A percentile compares a stretch with the other conserved stretches of the same genome.
phyloP scores from a whole-genome alignment of 139 green algal species.

The Chlamydomonas schloesseri region DNA sequence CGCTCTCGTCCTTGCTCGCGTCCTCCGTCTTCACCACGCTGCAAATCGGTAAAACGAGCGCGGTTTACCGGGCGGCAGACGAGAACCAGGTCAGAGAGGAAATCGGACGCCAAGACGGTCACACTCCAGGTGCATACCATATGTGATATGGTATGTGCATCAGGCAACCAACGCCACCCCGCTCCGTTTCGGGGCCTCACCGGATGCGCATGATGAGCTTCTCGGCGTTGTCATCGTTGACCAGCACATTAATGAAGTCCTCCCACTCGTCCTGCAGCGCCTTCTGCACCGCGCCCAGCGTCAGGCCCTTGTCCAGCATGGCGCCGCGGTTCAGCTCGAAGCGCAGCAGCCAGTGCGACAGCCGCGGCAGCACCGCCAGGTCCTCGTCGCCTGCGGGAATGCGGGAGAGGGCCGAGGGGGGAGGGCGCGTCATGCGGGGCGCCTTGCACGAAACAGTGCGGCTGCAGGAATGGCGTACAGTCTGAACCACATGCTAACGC shows the following conservation, averaged over 20 bases:
- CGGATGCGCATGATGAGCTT: slow-evolving; percentile 90
- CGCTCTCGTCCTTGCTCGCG: slow-evolving; percentile 38
- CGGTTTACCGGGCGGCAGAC: too few relatives aligned
- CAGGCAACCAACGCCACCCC: too few relatives aligned
- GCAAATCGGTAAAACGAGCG: neutral
- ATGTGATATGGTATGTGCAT: too few relatives aligned
- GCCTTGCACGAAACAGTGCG: too few relatives aligned
- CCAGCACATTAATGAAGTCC: slow-evolving; percentile 94
- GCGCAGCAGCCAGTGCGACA: slow-evolving; percentile 96
- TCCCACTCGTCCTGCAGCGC: slow-evolving; percentile 89
- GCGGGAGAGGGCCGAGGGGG: neutral
- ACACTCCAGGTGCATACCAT: too few relatives aligned
- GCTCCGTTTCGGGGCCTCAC: neutral
- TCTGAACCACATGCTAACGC: too few relatives aligned
- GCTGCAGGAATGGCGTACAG: too few relatives aligned
- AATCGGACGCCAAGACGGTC: too few relatives aligned
- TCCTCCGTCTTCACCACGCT: slow-evolving; percentile 47
- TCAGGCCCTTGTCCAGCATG: slow-evolving; percentile 48
- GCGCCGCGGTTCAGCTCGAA: slow-evolving; percentile 91
- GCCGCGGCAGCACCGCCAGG: slow-evolving; percentile 73
- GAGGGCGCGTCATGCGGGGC: slow-evolving; percentile 73
- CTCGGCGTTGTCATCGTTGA: slow-evolving; percentile 97
- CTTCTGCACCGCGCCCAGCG: slow-evolving; percentile 50
- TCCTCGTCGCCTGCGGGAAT: slow-evolving; percentile 80
- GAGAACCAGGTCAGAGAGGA: too few relatives aligned